Evolutionary conservation across 139 green algal species (phyloP).

Genomic region (Haematococcus sp.): DNA sequence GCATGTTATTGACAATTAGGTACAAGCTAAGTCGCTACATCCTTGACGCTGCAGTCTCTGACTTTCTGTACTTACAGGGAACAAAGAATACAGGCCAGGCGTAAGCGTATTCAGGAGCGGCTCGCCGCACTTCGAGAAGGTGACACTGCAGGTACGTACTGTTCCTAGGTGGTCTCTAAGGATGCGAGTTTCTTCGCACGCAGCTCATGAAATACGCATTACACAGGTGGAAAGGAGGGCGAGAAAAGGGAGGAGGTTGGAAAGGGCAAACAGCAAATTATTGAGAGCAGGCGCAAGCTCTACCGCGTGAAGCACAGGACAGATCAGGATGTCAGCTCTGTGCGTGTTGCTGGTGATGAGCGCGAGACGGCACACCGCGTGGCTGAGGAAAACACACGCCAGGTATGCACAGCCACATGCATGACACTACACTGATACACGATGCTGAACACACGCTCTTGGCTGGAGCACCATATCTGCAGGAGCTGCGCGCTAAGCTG

Average conservation of each 20-base stretch:
- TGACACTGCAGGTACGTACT: conserved; percentile 41
- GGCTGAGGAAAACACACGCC: conserved; percentile 57
- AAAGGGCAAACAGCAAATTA: conserved; percentile 66
- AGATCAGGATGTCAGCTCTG: conserved; percentile 54
- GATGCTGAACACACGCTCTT: neutral
- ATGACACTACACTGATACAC: neutral
- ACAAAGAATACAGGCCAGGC: conserved; percentile 43
- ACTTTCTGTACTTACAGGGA: conserved; percentile 31
- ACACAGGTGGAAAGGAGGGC: conserved; percentile 48
- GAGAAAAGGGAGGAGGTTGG: conserved; percentile 55
- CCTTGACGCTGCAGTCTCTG: no score
- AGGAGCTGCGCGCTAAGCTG: conserved; percentile 70
- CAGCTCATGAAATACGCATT: no score
- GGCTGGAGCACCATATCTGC: neutral
- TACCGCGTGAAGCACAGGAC: conserved; percentile 54
- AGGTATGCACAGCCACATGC: conserved; percentile 38
- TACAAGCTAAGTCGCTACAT: no score
- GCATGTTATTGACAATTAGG: neutral
- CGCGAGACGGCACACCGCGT: conserved; percentile 54
- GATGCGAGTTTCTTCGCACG: no score
- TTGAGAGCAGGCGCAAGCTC: conserved; percentile 59
- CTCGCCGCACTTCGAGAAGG: conserved; percentile 48
- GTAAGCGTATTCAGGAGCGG: conserved; percentile 62
- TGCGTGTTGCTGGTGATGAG: conserved; percentile 58
- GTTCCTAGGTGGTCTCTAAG: neutral